These are phyloP conservation scores for Hemileia vastatrix DNA, from an alignment of 1,284 basidiomycete species.

Conservation along the genomic window DNA sequence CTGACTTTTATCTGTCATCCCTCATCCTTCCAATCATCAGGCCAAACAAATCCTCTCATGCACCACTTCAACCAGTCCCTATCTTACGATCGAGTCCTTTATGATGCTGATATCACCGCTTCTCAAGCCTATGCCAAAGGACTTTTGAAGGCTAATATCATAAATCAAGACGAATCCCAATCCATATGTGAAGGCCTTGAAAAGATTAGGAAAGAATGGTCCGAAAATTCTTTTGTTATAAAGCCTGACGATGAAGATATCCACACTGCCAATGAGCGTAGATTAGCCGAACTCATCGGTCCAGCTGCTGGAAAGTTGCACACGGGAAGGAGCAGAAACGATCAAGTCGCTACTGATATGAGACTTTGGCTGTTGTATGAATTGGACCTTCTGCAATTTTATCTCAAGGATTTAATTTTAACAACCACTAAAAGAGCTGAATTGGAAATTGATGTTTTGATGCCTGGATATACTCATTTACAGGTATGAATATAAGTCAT, in stretches of 20 bases:
- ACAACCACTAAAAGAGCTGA: slow-evolving; percentile 86
- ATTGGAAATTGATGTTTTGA: slow-evolving; percentile 76
- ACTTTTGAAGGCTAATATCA: too few relatives aligned
- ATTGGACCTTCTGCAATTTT: slow-evolving; percentile 60
- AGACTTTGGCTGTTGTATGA: slow-evolving; percentile 86
- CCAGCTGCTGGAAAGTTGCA: slow-evolving; percentile 67
- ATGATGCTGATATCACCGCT: slow-evolving; percentile 78
- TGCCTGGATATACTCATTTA: slow-evolving; percentile 95
- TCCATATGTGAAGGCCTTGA: too few relatives aligned
- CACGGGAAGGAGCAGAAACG: slow-evolving; percentile 90
- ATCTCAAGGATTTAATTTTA: slow-evolving; percentile 65
- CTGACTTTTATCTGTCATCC: background rate
- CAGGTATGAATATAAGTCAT: too few relatives aligned
- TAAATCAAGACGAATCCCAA: too few relatives aligned
- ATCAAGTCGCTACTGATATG: slow-evolving; percentile 97
- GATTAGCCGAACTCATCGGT: slow-evolving; percentile 85
- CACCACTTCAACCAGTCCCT: slow-evolving; percentile 91
- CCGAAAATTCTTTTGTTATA: slow-evolving; percentile 52
- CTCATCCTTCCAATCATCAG: background rate
- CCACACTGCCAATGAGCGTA: slow-evolving; percentile 96
- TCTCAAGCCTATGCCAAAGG: slow-evolving; percentile 97
- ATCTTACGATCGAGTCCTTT: slow-evolving; percentile 88
- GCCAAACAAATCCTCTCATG: slow-evolving; percentile 50
- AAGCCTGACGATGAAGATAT: slow-evolving; percentile 90
- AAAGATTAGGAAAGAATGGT: slow-evolving; percentile 76